Percentiles rank a stretch among this genome's conserved stretches.
phyloP scores from a whole-genome alignment of 306 rosid genomes.

The Corylus heterophylla region DNA sequence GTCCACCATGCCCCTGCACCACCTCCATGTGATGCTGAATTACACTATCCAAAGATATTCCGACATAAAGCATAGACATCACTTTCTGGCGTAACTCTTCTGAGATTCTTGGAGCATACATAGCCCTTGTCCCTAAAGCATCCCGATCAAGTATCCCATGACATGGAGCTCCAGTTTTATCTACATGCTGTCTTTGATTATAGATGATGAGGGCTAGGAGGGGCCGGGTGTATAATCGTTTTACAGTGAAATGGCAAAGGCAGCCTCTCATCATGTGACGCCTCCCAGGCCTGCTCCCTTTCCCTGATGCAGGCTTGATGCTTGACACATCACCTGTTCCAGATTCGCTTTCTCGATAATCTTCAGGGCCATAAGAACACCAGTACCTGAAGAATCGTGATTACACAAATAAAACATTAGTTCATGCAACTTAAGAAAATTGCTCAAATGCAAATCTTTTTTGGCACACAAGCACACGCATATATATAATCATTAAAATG shows the following conservation, averaged over 20 bases:
- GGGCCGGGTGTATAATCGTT: conserved; percentile 66
- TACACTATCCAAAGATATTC: conserved; percentile 65
- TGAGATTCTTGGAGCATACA: conserved; percentile 83
- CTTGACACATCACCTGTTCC: conserved; percentile 41
- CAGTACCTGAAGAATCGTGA: conserved; percentile 56
- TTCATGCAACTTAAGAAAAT: conserved; percentile 12
- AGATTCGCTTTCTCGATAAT: conserved; percentile 57
- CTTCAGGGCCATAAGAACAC: conserved; percentile 95
- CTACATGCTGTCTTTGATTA: conserved; percentile 72
- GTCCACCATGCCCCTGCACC: conserved; percentile 71
- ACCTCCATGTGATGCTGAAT: conserved; percentile 64
- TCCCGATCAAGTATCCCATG: conserved; percentile 72
- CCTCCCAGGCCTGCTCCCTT: conserved; percentile 86
- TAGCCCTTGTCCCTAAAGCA: conserved; percentile 85
- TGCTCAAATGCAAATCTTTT: background rate
- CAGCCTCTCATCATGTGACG: conserved; percentile 93
- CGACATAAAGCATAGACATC: conserved; percentile 69
- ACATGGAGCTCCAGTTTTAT: conserved; percentile 74
- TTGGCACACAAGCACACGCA: background rate
- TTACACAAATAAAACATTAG: background rate
- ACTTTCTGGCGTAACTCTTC: conserved; percentile 82
- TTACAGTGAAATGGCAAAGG: conserved; percentile 79
- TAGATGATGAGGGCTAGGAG: conserved; percentile 65
- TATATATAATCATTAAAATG: too few species aligned
- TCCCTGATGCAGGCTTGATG: conserved; percentile 69